Conservation (phyloP, 306 rosid species). For the Cucurbita maxima region DNA sequence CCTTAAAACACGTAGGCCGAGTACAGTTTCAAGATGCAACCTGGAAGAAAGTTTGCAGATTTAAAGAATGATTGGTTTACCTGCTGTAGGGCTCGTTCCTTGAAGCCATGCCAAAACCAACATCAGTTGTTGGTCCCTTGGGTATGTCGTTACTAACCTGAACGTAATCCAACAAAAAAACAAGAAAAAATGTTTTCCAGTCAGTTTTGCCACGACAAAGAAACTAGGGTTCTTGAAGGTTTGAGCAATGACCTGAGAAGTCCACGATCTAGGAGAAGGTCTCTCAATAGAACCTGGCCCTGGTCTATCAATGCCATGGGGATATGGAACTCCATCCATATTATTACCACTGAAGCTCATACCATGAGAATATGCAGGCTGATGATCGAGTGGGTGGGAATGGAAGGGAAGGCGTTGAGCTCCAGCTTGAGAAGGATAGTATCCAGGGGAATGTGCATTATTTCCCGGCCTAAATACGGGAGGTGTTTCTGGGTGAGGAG, state of each 20-base stretch:
- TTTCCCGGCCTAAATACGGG: conserved; percentile 55
- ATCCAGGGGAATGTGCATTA: conserved; percentile 48
- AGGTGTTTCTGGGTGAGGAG: conserved; percentile 53
- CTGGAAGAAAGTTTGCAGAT: too few species aligned
- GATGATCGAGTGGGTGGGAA: conserved; percentile 42
- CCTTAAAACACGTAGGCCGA: background rate
- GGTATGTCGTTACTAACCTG: conserved; percentile 50
- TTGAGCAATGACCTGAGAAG: conserved; percentile 22
- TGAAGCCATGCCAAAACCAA: conserved; percentile 26
- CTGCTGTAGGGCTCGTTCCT: conserved; percentile 43
- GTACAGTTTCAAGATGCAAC: background rate
- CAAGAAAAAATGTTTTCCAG: background rate
- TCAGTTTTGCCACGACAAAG: background rate
- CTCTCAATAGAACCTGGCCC: conserved; percentile 38
- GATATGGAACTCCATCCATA: conserved; percentile 51
- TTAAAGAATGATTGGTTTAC: conserved; percentile 9
- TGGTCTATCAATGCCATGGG: conserved; percentile 34
- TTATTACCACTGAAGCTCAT: conserved; percentile 31
- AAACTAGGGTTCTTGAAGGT: conserved; percentile 1
- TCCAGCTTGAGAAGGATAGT: conserved; percentile 45
- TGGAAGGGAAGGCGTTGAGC: conserved; percentile 38
- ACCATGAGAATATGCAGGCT: conserved; percentile 37
- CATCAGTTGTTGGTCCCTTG: conserved; percentile 37
- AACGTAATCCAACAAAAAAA: conserved; percentile 11
- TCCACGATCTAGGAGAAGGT: conserved; percentile 67